Base-by-base conservation (phyloP, 2,329 filamentous ascomycete species). In the Sporothrix variecibatus region DNA sequence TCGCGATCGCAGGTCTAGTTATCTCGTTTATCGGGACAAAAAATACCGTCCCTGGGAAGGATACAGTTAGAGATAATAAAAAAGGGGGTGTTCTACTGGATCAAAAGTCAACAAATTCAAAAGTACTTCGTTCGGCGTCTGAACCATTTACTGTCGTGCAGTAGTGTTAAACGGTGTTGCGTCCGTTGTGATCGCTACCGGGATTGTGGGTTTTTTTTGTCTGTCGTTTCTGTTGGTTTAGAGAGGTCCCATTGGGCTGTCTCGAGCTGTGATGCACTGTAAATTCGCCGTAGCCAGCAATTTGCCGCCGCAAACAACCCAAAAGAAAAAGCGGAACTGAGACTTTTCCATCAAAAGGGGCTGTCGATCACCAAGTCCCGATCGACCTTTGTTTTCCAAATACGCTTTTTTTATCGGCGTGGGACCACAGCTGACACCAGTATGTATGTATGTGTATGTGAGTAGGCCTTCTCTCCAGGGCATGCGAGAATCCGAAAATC, bases 11-110 rank as follows among this genome's bases (percentile, higher is more conserved):
- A 12, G n/a, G 60, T 65, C 62, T 28, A 23, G 38, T 28, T 28
- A 34, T 68, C 43, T 68, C 43, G 43, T 51, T 68, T 68, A 49
- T 68, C 65, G 15, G n/a, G 43, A 46, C 38, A 49, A 9, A 67
- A 17, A n/a, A 15, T 15, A 53, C 43, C 43, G 43, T 49, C 15
- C 15, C 43, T 49, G 51, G 51, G 5, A n/a, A n/a, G n/a, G n/a
- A 53, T 7, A 9, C 51, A 53, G 23, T 1, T 3, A 56, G 11
- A 28, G 12, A n/a, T 5, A 15, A 64, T 5, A 64, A 64, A 40
- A 40, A 23, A 34, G 34, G 34, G 60, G 20, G 3, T 9, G 26
- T 34, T 34, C 34, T 34, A 34, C 34, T 4, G 34, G 34, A 8
- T 34, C 2, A 8, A 34, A 4, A 40, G 17, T 38, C 31, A 40